Percentiles rank a stretch among this genome's conserved stretches.
These are phyloP conservation scores for Cercospora nicotianae DNA, from an alignment of 2,329 filamentous ascomycete genomes.

Conservation along the genomic window DNA sequence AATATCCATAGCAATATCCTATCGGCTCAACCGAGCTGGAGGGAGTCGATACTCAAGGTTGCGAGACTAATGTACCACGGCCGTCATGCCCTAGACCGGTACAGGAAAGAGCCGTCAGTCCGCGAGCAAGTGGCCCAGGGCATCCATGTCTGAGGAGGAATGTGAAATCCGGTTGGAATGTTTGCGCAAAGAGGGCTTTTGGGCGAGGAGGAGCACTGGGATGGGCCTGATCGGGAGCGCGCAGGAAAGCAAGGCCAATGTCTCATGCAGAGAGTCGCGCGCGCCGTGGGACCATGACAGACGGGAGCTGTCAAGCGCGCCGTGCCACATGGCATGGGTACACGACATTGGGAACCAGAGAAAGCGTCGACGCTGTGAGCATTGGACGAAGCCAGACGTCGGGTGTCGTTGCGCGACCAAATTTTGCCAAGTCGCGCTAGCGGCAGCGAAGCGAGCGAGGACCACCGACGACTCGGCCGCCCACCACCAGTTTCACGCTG, in stretches of 20 bases:
- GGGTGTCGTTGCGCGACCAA: background rate
- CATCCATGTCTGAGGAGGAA: constrained; percentile 26
- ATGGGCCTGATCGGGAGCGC: constrained; percentile 15
- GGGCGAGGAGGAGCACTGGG: constrained; percentile 9
- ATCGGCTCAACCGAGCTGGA: constrained; percentile 23
- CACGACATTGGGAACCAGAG: constrained; percentile 5
- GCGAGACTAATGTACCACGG: constrained; percentile 20
- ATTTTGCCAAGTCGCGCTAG: background rate
- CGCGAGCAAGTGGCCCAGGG: constrained; percentile 18
- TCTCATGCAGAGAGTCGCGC: background rate
- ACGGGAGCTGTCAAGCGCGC: constrained; percentile 9
- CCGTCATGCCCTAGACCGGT: constrained; percentile 13
- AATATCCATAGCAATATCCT: constrained; percentile 10
- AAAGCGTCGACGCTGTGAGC: background rate
- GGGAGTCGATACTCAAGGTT: constrained; percentile 30
- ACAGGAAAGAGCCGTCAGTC: constrained; percentile 12
- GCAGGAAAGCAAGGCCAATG: constrained; percentile 21
- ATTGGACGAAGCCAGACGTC: constrained; percentile 3
- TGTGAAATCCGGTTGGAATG: constrained; percentile 22
- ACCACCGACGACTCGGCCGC: background rate
- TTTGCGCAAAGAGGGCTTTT: constrained; percentile 16
- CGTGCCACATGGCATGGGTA: constrained; percentile 10
- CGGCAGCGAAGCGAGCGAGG: background rate
- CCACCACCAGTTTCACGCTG: background rate
- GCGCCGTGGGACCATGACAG: background rate